Conservation (phyloP, 352 stramenopile genomes). For the Elongisporangium prolatum region DNA sequence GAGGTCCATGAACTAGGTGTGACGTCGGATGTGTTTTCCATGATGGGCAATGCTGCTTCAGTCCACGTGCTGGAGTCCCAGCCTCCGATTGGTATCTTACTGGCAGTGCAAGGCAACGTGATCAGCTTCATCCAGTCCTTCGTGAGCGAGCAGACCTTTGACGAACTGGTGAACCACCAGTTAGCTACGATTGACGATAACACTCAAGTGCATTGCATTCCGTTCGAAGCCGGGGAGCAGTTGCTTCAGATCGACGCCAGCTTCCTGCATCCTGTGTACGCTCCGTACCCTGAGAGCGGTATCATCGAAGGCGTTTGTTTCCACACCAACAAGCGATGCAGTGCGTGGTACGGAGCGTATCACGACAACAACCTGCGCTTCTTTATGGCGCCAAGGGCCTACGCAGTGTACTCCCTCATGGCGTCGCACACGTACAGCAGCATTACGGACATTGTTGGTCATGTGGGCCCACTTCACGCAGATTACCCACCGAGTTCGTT, state of each 20-base stretch:
- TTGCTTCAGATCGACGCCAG: slow-evolving; percentile 50
- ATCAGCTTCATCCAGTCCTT: slow-evolving; percentile 31
- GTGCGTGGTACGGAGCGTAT: slow-evolving; percentile 48
- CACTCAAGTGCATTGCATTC: slow-evolving; percentile 35
- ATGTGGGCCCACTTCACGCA: slow-evolving; percentile 9
- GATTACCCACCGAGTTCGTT: slow-evolving; percentile 7
- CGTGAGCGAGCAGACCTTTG: slow-evolving; percentile 18
- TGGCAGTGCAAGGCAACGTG: slow-evolving; percentile 14
- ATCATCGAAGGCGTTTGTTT: slow-evolving; percentile 55
- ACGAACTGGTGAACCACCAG: slow-evolving; percentile 22
- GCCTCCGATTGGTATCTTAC: slow-evolving; percentile 16
- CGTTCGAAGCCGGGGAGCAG: slow-evolving; percentile 22
- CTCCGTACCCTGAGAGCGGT: not conserved
- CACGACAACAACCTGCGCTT: slow-evolving; percentile 33
- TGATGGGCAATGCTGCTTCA: not conserved
- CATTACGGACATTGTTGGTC: slow-evolving; percentile 34
- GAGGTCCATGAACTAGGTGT: not conserved
- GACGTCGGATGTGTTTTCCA: not conserved
- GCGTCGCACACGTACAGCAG: slow-evolving; percentile 17
- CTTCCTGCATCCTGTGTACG: slow-evolving; percentile 7
- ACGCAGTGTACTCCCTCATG: slow-evolving; percentile 20
- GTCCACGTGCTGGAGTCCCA: not conserved
- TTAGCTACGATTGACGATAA: slow-evolving; percentile 11
- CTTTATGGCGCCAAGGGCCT: slow-evolving; percentile 28
- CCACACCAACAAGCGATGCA: slow-evolving; percentile 49